phyloP scores from a whole-genome alignment of 768 basidiomycete species.

The Pilatotrama ljubarskyi region DNA sequence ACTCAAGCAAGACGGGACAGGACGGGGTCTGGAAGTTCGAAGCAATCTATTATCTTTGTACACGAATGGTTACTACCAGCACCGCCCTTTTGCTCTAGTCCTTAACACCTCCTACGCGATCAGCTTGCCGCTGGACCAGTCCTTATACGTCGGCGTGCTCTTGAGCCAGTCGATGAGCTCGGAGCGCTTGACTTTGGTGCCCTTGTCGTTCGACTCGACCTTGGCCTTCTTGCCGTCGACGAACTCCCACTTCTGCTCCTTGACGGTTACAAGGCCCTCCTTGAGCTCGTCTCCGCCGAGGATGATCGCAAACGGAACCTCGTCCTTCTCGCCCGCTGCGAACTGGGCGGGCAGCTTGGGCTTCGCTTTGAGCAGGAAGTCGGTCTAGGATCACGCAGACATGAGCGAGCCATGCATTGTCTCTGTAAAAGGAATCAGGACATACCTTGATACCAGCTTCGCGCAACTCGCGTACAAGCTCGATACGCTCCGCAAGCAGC shows the following conservation, averaged over 20 bases:
- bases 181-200: conserved; percentile 41
- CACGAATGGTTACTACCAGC: conserved; percentile 2
- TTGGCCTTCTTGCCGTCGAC: conserved; percentile 69
- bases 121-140: conserved; percentile 36
- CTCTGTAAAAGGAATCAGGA: neutral
- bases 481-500: conserved; percentile 80
- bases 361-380: conserved; percentile 91
- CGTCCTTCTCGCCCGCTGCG: conserved; percentile 86
- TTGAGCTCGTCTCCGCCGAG: conserved; percentile 86
- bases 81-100: neutral
- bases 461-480: conserved; percentile 76
- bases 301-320: conserved; percentile 91
- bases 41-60: conserved; percentile 19
- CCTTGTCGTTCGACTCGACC: conserved; percentile 49
- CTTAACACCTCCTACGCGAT: neutral
- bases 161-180: conserved; percentile 39
- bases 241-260: conserved; percentile 85
- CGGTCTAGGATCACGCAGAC: conserved; percentile 53
- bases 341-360: conserved; percentile 89
- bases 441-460: conserved; percentile 84
- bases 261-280: conserved; percentile 83
- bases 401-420: conserved; percentile 1
- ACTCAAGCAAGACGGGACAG: neutral
- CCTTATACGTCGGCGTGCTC: conserved; percentile 29
- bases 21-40: neutral